phyloP scores from a whole-genome alignment of 2,329 filamentous ascomycete species.

The Cercospora zeae-maydis region DNA sequence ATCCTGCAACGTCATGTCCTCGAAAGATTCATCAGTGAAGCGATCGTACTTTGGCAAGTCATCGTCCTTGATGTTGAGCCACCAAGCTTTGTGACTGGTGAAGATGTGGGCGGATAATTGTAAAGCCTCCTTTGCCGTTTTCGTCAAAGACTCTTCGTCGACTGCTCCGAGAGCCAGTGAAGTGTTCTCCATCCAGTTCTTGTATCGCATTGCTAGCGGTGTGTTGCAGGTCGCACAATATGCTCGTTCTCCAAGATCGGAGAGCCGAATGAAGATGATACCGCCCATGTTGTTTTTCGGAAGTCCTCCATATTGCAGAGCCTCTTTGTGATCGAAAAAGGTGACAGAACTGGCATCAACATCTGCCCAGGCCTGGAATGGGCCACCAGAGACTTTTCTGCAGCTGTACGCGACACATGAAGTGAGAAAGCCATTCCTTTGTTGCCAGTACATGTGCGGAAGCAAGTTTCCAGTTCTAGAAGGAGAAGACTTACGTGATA shows the following conservation, averaged over 20 bases:
- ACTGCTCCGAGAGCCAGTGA: constrained; percentile 18
- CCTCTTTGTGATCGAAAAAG: constrained; percentile 23
- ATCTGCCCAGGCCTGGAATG: constrained; percentile 24
- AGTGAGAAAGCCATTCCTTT: background rate
- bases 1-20: constrained; percentile 4
- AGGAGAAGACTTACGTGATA: constrained; percentile 5
- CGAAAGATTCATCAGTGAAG: constrained; percentile 19
- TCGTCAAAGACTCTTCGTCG: constrained; percentile 22
- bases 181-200: constrained; percentile 13
- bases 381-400: constrained; percentile 26
- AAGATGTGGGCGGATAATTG: constrained; percentile 21
- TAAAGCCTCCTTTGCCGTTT: constrained; percentile 18
- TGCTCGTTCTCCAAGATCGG: constrained; percentile 20
- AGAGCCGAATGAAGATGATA: constrained; percentile 19
- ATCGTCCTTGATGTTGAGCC: constrained; percentile 21
- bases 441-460: background rate
- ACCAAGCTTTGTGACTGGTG: constrained; percentile 25
- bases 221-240: constrained; percentile 24
- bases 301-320: constrained; percentile 23
- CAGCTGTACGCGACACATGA: constrained; percentile 9
- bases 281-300: constrained; percentile 21
- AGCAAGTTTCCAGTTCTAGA: background rate
- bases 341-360: constrained; percentile 15
- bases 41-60: constrained; percentile 15
- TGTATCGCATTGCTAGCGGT: constrained; percentile 28